phyloP scores from a whole-genome alignment of 768 basidiomycete genomes.

The Agaricus subrufescens region DNA sequence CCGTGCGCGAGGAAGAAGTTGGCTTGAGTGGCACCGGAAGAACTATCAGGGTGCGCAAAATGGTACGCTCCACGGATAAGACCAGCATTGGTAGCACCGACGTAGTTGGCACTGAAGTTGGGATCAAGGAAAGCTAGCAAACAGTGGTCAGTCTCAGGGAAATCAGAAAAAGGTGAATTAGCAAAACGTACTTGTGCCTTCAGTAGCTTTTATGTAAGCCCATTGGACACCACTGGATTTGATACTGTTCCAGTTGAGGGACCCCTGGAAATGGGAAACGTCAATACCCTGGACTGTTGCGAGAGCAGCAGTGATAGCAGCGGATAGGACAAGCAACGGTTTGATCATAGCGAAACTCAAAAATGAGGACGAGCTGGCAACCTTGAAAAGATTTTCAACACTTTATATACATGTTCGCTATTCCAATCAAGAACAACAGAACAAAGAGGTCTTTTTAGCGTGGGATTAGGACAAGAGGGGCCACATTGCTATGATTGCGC shows the following conservation, averaged over 20 bases:
- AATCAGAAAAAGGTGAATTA: not conserved
- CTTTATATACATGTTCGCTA: no score
- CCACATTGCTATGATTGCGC: no score
- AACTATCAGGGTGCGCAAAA: constrained; percentile 50
- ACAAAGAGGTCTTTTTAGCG: no score
- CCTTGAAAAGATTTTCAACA: no score
- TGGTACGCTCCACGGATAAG: constrained; percentile 60
- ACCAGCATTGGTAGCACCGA: constrained; percentile 48
- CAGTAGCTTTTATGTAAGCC: constrained; percentile 66
- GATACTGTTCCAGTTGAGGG: constrained; percentile 48
- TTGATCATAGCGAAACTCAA: not conserved
- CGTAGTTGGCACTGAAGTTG: constrained; percentile 37
- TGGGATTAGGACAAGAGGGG: no score
- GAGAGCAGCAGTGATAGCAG: not conserved
- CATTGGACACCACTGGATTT: constrained; percentile 48
- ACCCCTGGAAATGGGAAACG: constrained; percentile 45
- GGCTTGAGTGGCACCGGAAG: constrained; percentile 58
- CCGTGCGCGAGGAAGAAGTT: constrained; percentile 54
- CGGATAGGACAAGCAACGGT: not conserved
- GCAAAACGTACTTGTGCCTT: constrained; percentile 42
- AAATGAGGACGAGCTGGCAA: no score
- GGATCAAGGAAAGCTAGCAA: constrained; percentile 34
- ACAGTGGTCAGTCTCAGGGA: not conserved
- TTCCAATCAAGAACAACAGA: no score
- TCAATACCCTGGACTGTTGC: constrained; percentile 42